Evolutionary conservation across 495 filamentous ascomycete species (phyloP).

Genomic region (Durotheca rogersii): DNA sequence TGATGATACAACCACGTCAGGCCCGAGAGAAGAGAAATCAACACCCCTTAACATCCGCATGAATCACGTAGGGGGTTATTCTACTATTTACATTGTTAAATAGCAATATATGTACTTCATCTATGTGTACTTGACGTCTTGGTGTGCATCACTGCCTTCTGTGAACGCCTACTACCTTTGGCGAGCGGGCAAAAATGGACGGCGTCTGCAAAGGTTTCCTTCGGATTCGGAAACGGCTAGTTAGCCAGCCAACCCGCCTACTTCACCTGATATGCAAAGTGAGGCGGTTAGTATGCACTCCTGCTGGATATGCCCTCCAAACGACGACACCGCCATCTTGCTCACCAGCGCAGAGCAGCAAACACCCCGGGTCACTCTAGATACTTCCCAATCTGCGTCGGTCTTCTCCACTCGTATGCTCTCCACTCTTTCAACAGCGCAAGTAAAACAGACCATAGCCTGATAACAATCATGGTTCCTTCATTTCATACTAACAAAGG

Average conservation of each 20-base stretch:
- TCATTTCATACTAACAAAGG: slow-evolving; percentile 1
- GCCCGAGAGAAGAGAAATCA: no score
- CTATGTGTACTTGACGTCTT: no score
- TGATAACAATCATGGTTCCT: slow-evolving; percentile 2
- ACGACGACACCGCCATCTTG: neutral
- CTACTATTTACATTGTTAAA: no score
- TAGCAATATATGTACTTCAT: no score
- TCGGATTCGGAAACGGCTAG: no score
- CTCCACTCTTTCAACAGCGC: neutral
- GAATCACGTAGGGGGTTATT: neutral
- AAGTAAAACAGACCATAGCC: neutral
- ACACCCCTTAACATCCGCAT: neutral
- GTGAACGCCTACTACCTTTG: no score
- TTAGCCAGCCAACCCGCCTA: no score
- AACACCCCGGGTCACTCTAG: no score
- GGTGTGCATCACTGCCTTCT: no score
- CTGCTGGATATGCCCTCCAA: neutral
- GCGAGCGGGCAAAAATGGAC: no score
- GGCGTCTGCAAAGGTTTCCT: no score
- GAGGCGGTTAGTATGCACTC: neutral
- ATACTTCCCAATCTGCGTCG: neutral
- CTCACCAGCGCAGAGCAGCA: neutral
- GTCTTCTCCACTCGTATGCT: slow-evolving; percentile 1
- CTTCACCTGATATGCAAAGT: neutral
- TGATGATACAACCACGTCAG: no score